These are phyloP conservation scores for Bassia scoparia DNA, from an alignment of 148 eudicot species.

Conservation along the genomic window DNA sequence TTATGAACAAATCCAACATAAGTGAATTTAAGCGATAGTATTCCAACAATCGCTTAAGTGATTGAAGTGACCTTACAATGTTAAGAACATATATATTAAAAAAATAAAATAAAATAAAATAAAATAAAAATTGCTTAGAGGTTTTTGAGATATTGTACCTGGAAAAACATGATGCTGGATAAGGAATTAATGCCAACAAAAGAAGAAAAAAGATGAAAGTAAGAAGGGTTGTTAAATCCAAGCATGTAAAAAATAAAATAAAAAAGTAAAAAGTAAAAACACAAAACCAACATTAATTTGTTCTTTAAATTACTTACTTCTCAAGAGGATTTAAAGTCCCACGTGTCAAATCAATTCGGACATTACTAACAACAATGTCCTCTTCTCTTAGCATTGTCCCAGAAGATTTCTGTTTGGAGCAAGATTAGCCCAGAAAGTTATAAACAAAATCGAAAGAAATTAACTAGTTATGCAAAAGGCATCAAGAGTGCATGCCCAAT, in stretches of 20 bases:
- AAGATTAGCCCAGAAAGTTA: background rate
- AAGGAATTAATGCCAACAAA: background rate
- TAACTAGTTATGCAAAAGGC: background rate
- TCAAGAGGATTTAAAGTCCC: slow-evolving; percentile 75
- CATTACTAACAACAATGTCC: slow-evolving; percentile 72
- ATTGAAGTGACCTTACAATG: background rate
- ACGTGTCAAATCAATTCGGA: slow-evolving; percentile 71
- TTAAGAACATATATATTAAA: background rate
- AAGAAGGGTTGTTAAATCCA: background rate
- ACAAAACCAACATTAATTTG: background rate
- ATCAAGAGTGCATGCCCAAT: background rate
- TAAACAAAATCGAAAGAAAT: background rate
- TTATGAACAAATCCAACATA: background rate
- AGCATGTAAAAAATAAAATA: background rate
- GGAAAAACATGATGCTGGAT: slow-evolving; percentile 68
- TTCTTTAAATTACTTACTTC: slow-evolving; percentile 37
- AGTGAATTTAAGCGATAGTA: background rate
- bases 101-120: background rate
- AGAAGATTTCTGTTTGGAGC: slow-evolving; percentile 47
- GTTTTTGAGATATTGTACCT: slow-evolving; percentile 40
- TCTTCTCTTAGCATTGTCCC: slow-evolving; percentile 57
- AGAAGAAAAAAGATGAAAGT: slow-evolving; percentile 8
- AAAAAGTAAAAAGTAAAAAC: background rate
- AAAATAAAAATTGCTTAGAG: background rate
- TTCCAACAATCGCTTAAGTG: background rate